Evolutionary conservation across 257 asterid species (phyloP).

Genomic region (Fraxinus pennsylvanica): DNA sequence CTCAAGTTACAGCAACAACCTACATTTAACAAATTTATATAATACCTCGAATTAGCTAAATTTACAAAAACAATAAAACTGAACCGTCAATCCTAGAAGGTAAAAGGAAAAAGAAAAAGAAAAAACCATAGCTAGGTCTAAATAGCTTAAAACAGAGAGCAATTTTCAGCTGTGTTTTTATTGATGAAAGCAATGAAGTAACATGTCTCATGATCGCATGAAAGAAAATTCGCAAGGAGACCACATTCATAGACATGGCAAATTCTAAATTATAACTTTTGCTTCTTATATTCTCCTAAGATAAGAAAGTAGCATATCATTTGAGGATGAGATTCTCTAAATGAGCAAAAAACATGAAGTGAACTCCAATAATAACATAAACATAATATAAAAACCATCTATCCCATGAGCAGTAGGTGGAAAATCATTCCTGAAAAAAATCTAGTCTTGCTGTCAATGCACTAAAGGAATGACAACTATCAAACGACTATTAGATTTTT

Average conservation of each 20-base stretch:
- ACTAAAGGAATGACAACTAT: not conserved
- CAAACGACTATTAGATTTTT: not conserved
- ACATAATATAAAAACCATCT: not conserved
- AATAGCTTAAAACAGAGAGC: too few relatives aligned
- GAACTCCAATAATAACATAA: not conserved
- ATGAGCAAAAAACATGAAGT: not conserved
- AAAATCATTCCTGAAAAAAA: not conserved
- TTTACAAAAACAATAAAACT: too few relatives aligned
- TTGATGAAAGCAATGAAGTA: too few relatives aligned
- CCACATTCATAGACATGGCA: not conserved
- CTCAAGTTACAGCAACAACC: too few relatives aligned
- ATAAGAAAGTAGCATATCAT: not conserved
- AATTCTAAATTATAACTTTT: not conserved
- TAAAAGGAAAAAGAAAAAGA: too few relatives aligned
- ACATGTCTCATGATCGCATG: too few relatives aligned
- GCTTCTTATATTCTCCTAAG: not conserved
- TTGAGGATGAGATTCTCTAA: not conserved
- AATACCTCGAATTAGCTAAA: too few relatives aligned
- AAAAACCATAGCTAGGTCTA: too few relatives aligned
- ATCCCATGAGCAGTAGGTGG: not conserved
- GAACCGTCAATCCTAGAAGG: too few relatives aligned
- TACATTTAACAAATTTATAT: too few relatives aligned
- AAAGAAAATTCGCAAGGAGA: not conserved
- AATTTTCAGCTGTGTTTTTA: too few relatives aligned
- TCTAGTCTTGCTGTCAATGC: not conserved